Evolutionary conservation across 2,329 filamentous ascomycete species (phyloP), one percentile per base, ranked within the genome.

Genomic region (Claviceps humidiphila): DNA sequence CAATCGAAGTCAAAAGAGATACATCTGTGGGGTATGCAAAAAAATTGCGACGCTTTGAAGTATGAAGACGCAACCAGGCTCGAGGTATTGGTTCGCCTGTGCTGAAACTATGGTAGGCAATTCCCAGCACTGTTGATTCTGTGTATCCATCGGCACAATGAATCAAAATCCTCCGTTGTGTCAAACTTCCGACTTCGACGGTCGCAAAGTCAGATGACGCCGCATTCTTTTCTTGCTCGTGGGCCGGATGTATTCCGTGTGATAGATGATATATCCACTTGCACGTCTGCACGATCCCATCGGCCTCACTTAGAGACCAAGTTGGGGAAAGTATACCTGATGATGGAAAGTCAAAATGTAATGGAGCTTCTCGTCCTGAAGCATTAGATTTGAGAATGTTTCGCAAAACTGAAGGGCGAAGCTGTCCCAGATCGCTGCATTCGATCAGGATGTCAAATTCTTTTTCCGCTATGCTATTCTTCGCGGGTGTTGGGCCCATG

Each of bases 71-170:
- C 9, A 97, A 74, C 90, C 90, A 97, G 8, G 93, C 90, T 52
- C 89, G 81, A 30, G 90, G 85, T 0, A 91, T 78, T 0, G 90
- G 78, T 11, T 82, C 74, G 6, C 88, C 89, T 56, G 93, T 88
- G 51, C 87, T 88, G 67, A 89, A 98, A 76, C 94, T 95, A 64
- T 85, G 89, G 68, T 98, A 98, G 9, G 91, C 88, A 41, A 98
- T 80, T 2, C 81, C 89, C 17, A 98, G 75, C 66, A 98, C 77
- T 1, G 89, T 89, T 1, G 87, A 91, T 68, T 98, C 93, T 0
- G 93, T 98, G 62, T 98, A 98, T 17, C 93, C 93, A 66, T 98
- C 93, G 2, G 85, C 84, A 66, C 93, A 97, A 67, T 97, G 91
- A 42, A 98, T 87, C 37, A 97, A 77, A 38, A 97, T 81, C 63